Percentiles rank a stretch among this genome's conserved stretches.
These are phyloP conservation scores for Cutaneotrichosporon arboriforme DNA, from an alignment of 1,284 basidiomycete species.

Conservation along the genomic window DNA sequence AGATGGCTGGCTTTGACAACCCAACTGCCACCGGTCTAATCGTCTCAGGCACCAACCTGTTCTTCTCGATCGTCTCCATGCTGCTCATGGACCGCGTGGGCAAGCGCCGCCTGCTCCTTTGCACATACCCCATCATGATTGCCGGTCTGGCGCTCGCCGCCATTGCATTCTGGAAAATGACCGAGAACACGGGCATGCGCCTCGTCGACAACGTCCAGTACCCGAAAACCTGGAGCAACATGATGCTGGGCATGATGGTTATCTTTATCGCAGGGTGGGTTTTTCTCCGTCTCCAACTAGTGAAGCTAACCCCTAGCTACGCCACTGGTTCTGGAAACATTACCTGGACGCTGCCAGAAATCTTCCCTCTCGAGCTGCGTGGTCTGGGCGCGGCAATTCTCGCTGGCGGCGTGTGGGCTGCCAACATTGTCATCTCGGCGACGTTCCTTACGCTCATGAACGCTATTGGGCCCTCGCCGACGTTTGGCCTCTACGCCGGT, in stretches of 20 bases:
- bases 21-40: constrained; percentile 38
- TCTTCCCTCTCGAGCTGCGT: constrained; percentile 43
- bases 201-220: constrained; percentile 61
- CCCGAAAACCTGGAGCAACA: constrained; percentile 61
- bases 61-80: constrained; percentile 42
- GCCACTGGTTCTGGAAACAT: constrained; percentile 71
- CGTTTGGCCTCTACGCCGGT: constrained; percentile 46
- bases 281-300: background rate
- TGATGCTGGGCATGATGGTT: constrained; percentile 49
- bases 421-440: constrained; percentile 71
- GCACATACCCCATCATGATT: constrained; percentile 38
- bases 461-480: constrained; percentile 50
- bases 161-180: constrained; percentile 49
- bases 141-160: constrained; percentile 39
- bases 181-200: constrained; percentile 58
- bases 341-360: constrained; percentile 50
- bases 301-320: constrained; percentile 47
- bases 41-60: constrained; percentile 23
- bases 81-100: constrained; percentile 42
- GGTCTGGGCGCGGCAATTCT: constrained; percentile 39
- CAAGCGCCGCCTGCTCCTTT: constrained; percentile 35
- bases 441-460: constrained; percentile 73
- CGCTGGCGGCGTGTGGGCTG: constrained; percentile 41
- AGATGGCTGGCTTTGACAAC: constrained; percentile 36
- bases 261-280: background rate